Base-by-base conservation (phyloP, 2,329 filamentous ascomycete species). In the Cordyceps militaris region DNA sequence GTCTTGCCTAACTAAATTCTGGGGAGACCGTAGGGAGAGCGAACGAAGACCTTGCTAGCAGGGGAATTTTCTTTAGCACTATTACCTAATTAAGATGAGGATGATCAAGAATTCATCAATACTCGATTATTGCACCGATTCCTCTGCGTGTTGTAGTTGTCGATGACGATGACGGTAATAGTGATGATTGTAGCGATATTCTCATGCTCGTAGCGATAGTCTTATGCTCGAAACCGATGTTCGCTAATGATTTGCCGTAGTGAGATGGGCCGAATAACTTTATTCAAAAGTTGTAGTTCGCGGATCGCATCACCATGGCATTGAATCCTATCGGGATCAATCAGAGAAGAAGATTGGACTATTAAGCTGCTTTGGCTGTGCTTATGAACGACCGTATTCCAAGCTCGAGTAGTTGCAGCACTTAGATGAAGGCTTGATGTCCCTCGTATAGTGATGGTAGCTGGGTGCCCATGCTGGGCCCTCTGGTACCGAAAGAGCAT, bases 271-370 rank as follows among this genome's bases (percentile, higher is more conserved):
- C 19, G 19, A 6, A 21, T 11, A 19, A 43, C 40, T 10, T 43
- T 49, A 1, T 53, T 60, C 21, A 57, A 63, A 36, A 68, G 58
- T 26, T 60, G 46, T 50, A 69, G 50, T 28, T 65, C 55, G 19
- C 55, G 38, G 50, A 68, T 67, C 4, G 65, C 64, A 62, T 66
- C 63, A 1, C 55, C 66, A 48, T 67, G 63, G 19, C 23, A 62
- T 47, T 28, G 23, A 24, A 66, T 61, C 4, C 4, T 36, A 57
- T 48, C 28, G 40, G 42, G 40, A 50, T 62, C 57, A 36, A 67
- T 63, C 38, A 40, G n/a, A n/a, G n/a, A 61, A 32, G 59, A 62
- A 40, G 30, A 63, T 43, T 62, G 50, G n/a, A 61, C 32, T 13
- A 56, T 26, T 26, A 67, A 60, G 19, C 9, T 59, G 40, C 52